Conservation (phyloP, 441 rosid species). For the Viola pubescens region DNA sequence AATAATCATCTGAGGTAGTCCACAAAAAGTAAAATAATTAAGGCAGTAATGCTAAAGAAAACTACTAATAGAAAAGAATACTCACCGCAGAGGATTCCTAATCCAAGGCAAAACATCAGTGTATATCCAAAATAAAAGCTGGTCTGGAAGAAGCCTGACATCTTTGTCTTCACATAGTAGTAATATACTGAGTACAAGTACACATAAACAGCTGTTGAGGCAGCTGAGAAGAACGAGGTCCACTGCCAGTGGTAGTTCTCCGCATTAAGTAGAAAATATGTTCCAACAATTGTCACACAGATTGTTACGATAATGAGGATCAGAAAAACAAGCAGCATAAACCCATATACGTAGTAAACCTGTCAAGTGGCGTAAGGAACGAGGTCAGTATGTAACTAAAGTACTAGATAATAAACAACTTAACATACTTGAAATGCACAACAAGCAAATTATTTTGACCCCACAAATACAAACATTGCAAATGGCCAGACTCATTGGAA, state of each 20-base stretch:
- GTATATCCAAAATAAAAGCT: conserved; percentile 98
- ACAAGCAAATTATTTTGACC: too few species aligned
- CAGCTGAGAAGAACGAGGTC: conserved; percentile 95
- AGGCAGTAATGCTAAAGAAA: too few species aligned
- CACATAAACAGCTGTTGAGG: conserved; percentile 90
- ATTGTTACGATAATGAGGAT: conserved; percentile 84
- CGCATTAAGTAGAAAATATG: conserved; percentile 87
- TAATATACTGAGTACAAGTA: conserved; percentile 84
- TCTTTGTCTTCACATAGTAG: conserved; percentile 88
- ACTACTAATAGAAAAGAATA: conserved; percentile 1
- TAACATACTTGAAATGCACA: too few species aligned
- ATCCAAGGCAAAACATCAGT: conserved; percentile 92
- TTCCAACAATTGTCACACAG: conserved; percentile 91
- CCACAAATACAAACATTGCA: too few species aligned
- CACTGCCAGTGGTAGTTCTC: conserved; percentile 99
- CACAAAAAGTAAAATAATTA: too few species aligned
- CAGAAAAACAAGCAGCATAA: conserved; percentile 85
- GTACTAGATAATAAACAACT: too few species aligned
- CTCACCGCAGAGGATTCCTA: conserved; percentile 94
- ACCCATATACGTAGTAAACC: conserved; percentile 95
- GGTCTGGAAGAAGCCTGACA: conserved; percentile 96
- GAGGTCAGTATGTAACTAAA: not conserved
- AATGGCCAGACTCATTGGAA: too few species aligned
- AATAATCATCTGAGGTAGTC: too few species aligned
- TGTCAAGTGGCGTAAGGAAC: conserved; percentile 23